Percentiles rank a stretch among this genome's conserved stretches.
Evolutionary conservation across 108 stramenopile genomes (phyloP).

Genomic region (Phaeodactylum tricornutum): DNA sequence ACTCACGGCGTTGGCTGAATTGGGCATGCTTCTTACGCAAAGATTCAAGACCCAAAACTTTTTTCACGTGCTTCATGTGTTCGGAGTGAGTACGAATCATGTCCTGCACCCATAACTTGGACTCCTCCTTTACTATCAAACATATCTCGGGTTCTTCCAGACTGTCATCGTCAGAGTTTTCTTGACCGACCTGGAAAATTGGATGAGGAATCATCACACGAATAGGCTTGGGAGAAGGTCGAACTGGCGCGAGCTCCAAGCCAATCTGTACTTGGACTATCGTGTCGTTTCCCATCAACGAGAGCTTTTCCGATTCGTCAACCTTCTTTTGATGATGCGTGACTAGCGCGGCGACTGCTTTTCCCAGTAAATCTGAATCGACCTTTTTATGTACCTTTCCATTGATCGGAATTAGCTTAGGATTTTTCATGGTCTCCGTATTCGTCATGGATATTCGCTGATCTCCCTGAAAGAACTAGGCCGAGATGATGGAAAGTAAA

Average conservation of each 20-base stretch:
- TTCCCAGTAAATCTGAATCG: slow-evolving; percentile 30
- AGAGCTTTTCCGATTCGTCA: slow-evolving; percentile 13
- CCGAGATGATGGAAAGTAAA: no score
- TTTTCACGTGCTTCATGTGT: slow-evolving; percentile 73
- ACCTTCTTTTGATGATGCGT: slow-evolving; percentile 53
- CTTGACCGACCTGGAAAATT: slow-evolving; percentile 28
- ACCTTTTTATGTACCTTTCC: no score
- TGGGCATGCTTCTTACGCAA: slow-evolving; percentile 74
- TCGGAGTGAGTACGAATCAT: slow-evolving; percentile 57
- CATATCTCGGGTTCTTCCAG: slow-evolving; percentile 69
- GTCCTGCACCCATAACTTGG: slow-evolving; percentile 76
- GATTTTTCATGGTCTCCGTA: slow-evolving; percentile 1
- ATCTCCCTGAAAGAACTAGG: no score
- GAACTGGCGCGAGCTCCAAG: slow-evolving; percentile 50
- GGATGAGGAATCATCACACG: slow-evolving; percentile 68
- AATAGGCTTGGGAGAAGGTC: slow-evolving; percentile 46
- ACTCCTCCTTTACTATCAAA: slow-evolving; percentile 89
- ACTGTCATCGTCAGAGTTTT: slow-evolving; percentile 16
- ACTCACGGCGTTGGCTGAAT: slow-evolving; percentile 68
- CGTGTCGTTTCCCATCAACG: slow-evolving; percentile 46
- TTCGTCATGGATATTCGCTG: no score
- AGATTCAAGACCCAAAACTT: slow-evolving; percentile 69
- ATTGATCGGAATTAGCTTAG: no score
- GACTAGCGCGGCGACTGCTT: slow-evolving; percentile 60
- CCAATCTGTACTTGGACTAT: slow-evolving; percentile 67